phyloP scores from a whole-genome alignment of 148 eudicot species.

The Euryodendron excelsum region DNA sequence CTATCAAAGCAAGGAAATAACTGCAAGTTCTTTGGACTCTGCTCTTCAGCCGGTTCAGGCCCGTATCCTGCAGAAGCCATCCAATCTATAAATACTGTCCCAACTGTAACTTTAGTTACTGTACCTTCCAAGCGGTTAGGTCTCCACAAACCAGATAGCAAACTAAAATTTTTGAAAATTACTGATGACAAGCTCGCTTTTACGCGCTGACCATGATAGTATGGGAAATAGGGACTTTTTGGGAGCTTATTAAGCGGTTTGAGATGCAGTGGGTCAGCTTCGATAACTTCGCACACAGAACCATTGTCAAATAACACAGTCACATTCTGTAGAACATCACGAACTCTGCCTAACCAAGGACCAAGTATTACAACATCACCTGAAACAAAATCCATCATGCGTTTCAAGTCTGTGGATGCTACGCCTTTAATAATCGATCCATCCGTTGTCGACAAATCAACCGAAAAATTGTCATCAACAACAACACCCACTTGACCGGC shows the following conservation, averaged over 20 bases:
- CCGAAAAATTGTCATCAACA: slow-evolving; percentile 63
- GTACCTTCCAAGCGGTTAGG: slow-evolving; percentile 78
- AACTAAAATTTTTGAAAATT: slow-evolving; percentile 77
- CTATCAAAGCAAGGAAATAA: slow-evolving; percentile 76
- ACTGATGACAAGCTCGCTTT: slow-evolving; percentile 79
- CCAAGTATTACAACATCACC: slow-evolving; percentile 89
- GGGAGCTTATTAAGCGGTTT: slow-evolving; percentile 66
- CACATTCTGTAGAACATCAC: slow-evolving; percentile 83
- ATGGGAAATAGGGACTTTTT: slow-evolving; percentile 89
- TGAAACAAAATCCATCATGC: slow-evolving; percentile 68
- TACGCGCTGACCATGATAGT: slow-evolving; percentile 93
- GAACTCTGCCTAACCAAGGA: slow-evolving; percentile 95
- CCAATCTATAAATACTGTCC: slow-evolving; percentile 85
- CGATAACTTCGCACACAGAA: slow-evolving; percentile 77
- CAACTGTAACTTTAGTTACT: slow-evolving; percentile 77
- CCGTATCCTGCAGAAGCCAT: slow-evolving; percentile 97
- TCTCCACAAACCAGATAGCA: slow-evolving; percentile 88
- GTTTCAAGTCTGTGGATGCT: slow-evolving; percentile 65
- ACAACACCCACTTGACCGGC: slow-evolving; percentile 93
- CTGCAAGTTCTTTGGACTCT: slow-evolving; percentile 76
- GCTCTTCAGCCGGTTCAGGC: slow-evolving; percentile 91
- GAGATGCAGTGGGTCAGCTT: slow-evolving; percentile 86
- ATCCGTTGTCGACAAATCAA: slow-evolving; percentile 66
- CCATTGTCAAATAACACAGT: slow-evolving; percentile 85
- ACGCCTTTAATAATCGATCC: slow-evolving; percentile 54